Conservation (phyloP, 2,329 filamentous ascomycete species). For the Nemania abortiva region DNA sequence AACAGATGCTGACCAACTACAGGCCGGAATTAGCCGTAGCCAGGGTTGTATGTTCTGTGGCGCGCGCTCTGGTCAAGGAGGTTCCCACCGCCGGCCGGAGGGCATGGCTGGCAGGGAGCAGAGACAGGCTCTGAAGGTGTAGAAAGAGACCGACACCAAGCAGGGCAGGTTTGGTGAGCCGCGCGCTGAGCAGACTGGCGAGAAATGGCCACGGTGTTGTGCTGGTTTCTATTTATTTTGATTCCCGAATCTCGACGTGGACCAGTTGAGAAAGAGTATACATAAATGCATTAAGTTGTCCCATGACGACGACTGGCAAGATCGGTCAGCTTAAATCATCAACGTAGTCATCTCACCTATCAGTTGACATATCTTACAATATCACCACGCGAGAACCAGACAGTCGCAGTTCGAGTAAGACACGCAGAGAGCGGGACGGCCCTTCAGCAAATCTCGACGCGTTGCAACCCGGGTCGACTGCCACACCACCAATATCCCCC, state of each 20-base stretch:
- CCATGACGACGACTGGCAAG: constrained; percentile 10
- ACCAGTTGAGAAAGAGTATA: constrained; percentile 2
- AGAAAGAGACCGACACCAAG: constrained; percentile 38
- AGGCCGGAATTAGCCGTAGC: constrained; percentile 16
- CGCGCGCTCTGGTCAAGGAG: constrained; percentile 40
- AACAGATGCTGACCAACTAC: constrained; percentile 30
- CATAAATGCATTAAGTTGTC: constrained; percentile 38
- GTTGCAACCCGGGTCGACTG: constrained; percentile 34
- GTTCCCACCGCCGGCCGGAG: constrained; percentile 25
- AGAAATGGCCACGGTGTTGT: constrained; percentile 23
- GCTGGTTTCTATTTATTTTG: constrained; percentile 14
- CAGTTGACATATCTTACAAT: background rate
- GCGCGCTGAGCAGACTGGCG: constrained; percentile 48
- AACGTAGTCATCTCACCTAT: constrained; percentile 30
- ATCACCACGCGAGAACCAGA: constrained; percentile 19
- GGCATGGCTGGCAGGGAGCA: constrained; percentile 22
- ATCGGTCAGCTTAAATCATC: constrained; percentile 37
- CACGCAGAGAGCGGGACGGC: constrained; percentile 44
- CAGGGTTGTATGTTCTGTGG: constrained; percentile 30
- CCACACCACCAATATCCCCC: background rate
- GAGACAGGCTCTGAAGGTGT: constrained; percentile 42
- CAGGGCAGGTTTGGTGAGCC: constrained; percentile 46
- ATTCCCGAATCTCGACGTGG: background rate
- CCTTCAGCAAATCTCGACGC: constrained; percentile 40
- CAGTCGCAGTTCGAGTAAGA: constrained; percentile 40